Conservation (phyloP, 164 flowering plant species). For the Vitis vinifera region DNA sequence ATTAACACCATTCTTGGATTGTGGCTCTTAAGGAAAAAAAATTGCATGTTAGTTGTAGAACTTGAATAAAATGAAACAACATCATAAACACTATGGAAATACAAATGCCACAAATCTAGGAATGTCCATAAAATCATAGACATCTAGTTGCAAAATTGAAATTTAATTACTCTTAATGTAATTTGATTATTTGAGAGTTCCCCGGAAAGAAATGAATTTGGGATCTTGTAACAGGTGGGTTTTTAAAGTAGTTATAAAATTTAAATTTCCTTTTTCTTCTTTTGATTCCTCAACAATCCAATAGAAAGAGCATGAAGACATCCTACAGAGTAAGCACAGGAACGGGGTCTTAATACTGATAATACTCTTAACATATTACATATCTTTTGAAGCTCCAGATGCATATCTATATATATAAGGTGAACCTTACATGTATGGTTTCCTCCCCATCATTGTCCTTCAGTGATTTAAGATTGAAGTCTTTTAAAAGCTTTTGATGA, state of each 20-base stretch:
- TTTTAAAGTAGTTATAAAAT: not conserved
- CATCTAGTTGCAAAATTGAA: not conserved
- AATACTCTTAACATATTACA: no score
- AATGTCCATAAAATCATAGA: not conserved
- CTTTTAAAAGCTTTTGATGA: no score
- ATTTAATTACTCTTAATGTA: not conserved
- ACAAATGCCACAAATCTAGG: not conserved
- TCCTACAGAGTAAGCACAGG: not conserved
- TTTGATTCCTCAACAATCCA: not conserved
- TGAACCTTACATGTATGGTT: no score
- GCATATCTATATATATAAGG: no score
- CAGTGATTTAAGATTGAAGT: no score
- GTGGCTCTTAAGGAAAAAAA: slow-evolving; percentile 62
- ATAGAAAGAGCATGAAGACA: not conserved
- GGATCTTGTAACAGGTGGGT: not conserved
- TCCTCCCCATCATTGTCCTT: no score
- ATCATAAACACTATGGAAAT: not conserved
- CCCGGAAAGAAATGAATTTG: not conserved
- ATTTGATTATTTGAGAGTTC: not conserved
- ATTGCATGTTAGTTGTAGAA: slow-evolving; percentile 9
- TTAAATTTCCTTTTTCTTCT: not conserved
- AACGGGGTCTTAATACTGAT: not conserved
- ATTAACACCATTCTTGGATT: slow-evolving; percentile 77
- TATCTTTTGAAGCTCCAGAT: no score
- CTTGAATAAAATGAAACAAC: not conserved